phyloP scores from a whole-genome alignment of 129 eudicot species.

The Flaveria robusta region DNA sequence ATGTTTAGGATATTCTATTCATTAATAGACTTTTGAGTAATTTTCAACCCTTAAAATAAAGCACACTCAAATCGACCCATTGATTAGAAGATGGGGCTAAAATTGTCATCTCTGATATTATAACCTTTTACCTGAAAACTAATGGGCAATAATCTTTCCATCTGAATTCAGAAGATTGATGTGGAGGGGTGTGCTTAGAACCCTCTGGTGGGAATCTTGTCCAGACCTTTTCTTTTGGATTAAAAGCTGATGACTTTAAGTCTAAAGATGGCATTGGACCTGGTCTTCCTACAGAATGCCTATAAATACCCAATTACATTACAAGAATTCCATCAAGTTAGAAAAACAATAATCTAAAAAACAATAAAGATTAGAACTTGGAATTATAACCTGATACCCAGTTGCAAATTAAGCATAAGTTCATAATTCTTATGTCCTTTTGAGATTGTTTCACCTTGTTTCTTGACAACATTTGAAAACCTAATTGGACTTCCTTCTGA shows the following conservation, averaged over 20 bases:
- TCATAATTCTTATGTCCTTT: constrained; percentile 88
- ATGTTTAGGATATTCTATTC: too few species aligned
- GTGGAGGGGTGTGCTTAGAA: constrained; percentile 84
- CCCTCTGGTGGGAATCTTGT: constrained; percentile 90
- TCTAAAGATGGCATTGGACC: constrained; percentile 82
- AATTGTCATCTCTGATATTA: neutral
- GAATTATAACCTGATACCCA: constrained; percentile 70
- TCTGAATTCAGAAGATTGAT: constrained; percentile 69
- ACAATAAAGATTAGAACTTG: neutral
- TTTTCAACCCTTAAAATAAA: too few species aligned
- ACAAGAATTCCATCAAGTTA: neutral
- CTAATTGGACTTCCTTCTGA: constrained; percentile 54
- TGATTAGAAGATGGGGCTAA: too few species aligned
- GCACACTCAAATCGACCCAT: too few species aligned
- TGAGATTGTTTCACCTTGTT: constrained; percentile 71
- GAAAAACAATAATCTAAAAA: neutral
- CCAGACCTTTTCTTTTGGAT: constrained; percentile 83
- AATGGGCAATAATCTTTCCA: constrained; percentile 94
- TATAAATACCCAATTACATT: constrained; percentile 23
- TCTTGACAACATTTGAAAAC: constrained; percentile 57
- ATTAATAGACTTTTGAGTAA: too few species aligned
- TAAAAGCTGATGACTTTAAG: constrained; percentile 79
- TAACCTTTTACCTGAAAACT: constrained; percentile 67
- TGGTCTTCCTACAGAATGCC: constrained; percentile 93
- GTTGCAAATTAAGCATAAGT: constrained; percentile 80